Conservation (phyloP, 169 alveolate species). For the Perkinsus chesapeaki region DNA sequence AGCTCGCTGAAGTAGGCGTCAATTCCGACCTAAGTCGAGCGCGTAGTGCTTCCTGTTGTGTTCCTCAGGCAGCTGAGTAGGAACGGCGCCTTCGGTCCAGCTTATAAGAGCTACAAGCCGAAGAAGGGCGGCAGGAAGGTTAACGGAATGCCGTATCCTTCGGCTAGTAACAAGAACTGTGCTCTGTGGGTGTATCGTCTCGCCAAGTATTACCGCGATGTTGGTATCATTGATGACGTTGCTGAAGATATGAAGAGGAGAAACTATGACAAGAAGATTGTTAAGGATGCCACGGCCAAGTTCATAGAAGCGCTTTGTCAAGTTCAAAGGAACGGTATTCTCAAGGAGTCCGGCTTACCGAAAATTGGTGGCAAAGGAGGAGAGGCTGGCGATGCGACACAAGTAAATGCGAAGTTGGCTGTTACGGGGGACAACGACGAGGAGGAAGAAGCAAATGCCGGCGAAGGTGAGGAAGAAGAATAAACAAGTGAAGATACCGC, state of each 20-base stretch:
- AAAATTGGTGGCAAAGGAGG: neutral
- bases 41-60: neutral
- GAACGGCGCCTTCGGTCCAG: neutral
- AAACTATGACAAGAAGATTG: neutral
- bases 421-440: neutral
- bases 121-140: neutral
- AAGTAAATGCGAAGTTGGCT: neutral
- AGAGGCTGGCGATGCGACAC: neutral
- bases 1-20: neutral
- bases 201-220: neutral
- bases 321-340: neutral
- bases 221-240: neutral
- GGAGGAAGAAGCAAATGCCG: neutral
- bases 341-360: neutral
- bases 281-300: neutral
- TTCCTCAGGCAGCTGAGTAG: neutral
- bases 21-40: too few species aligned
- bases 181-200: neutral
- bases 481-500: neutral
- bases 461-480: neutral
- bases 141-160: neutral
- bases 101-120: neutral
- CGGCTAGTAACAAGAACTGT: neutral
- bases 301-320: neutral
- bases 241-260: neutral